phyloP scores from a whole-genome alignment of 495 filamentous ascomycete species.

The Neurospora sp. region DNA sequence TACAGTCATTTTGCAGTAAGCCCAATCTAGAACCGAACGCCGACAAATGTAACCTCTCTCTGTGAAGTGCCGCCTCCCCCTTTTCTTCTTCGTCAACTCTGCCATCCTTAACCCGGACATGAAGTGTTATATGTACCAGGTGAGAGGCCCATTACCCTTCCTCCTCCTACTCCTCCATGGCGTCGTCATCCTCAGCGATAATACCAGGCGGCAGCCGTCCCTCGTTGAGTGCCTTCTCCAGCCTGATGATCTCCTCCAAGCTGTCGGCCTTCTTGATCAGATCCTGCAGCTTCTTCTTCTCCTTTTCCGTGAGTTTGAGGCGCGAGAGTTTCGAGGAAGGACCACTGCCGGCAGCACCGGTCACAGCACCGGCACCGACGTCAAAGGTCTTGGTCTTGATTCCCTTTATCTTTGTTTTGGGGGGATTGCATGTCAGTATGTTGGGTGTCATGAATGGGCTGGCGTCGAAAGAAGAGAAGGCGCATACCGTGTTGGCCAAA shows the following conservation, averaged over 20 bases:
- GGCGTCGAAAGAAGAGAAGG: neutral
- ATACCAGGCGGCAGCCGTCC: conserved; percentile 68
- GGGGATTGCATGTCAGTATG: neutral
- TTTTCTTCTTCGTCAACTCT: neutral
- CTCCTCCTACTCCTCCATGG: conserved; percentile 36
- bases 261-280: conserved; percentile 66
- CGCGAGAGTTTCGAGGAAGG: conserved; percentile 53
- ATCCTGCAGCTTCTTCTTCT: conserved; percentile 55
- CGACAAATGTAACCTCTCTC: neutral
- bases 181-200: conserved; percentile 38
- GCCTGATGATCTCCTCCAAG: conserved; percentile 67
- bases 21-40: neutral
- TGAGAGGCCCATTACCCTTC: neutral
- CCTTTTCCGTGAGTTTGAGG: conserved; percentile 55
- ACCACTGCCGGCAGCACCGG: conserved; percentile 23
- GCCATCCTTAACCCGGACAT: neutral
- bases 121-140: neutral
- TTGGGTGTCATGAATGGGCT: neutral
- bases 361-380: conserved; percentile 36
- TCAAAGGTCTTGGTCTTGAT: conserved; percentile 79
- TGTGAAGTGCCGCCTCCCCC: neutral
- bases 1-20: neutral
- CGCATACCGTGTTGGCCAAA: conserved; percentile 40
- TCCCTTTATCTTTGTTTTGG: conserved; percentile 65
- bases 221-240: conserved; percentile 82